Conservation (phyloP, 2,329 filamentous ascomycete species). For the Herpotrichia juniperi region DNA sequence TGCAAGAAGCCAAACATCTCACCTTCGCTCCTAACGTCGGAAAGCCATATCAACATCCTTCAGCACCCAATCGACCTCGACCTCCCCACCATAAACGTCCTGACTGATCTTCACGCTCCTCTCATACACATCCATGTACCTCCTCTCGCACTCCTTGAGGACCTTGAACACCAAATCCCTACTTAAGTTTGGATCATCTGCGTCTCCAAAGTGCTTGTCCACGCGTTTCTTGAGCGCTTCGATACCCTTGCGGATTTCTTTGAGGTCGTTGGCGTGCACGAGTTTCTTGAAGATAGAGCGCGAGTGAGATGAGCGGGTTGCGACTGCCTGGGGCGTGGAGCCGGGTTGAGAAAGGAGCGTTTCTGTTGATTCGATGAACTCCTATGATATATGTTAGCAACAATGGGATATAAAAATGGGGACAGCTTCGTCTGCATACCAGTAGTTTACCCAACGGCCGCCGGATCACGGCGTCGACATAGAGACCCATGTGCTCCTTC, state of each 20-base stretch:
- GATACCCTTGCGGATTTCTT: conserved; percentile 88
- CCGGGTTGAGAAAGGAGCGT: conserved; percentile 65
- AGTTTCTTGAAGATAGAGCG: conserved; percentile 86
- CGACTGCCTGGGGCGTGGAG: conserved; percentile 64
- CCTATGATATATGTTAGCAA: conserved; percentile 48
- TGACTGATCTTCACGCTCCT: conserved; percentile 49
- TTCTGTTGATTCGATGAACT: conserved; percentile 90
- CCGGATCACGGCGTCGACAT: conserved; percentile 86
- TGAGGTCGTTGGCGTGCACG: conserved; percentile 77
- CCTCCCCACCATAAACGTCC: conserved; percentile 54
- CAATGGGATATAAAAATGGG: neutral
- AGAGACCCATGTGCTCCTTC: conserved; percentile 83
- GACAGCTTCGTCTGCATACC: conserved; percentile 37
- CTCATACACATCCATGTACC: conserved; percentile 62
- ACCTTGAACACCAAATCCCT: conserved; percentile 65
- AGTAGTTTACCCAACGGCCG: conserved; percentile 88
- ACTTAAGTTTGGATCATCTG: conserved; percentile 73
- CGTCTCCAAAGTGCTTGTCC: conserved; percentile 96
- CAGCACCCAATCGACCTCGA: conserved; percentile 48
- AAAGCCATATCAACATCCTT: conserved; percentile 39
- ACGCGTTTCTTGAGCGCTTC: conserved; percentile 88
- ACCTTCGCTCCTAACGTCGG: conserved; percentile 15
- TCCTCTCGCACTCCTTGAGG: conserved; percentile 63
- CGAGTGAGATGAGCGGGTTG: conserved; percentile 81
- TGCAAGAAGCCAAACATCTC: neutral